Base-by-base conservation (phyloP, 305 asterid species). In the Andrographis paniculata region DNA sequence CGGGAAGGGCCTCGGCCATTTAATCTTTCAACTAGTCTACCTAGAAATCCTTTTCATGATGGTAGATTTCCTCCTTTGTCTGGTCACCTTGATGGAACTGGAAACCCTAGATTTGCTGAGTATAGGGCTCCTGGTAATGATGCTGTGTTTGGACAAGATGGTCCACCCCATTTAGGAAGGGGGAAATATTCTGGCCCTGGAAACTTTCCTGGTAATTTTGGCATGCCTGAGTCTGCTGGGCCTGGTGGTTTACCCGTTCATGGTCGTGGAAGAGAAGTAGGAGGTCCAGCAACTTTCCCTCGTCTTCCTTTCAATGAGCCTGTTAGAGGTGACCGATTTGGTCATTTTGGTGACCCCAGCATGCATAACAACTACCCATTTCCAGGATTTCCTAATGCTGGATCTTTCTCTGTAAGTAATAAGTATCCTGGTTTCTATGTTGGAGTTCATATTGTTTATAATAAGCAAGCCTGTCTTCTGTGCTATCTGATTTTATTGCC, bases 1-100 rank as follows among this genome's bases (percentile, higher is more conserved):
- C 80, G 76, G 53, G 93, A 80, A 61, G 88, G 86, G 57, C 58
- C 85, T 21, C 69, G 77, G 52, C 57, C 77, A 37, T 79, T 52
- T 48, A 68, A 66, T 58, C 63, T 48, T 42, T 75, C 78, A 54
- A 50, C 78, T 33, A 78, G 74, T 55, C 65, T 57, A 18, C 69
- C 39, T 44, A 83, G 87, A 17, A 66, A 70, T 69, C 69, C 77
- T 48, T 65, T 71, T 48, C 78, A 51, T 63, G 87, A 76, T 44
- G 69, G 70, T 58, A 71, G 85, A 62, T 68, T 63, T 48, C 89
- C 68, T 28, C 56, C 65, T 50, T 47, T 68, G 62, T 61, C 84
- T 66, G 77, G 82, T 56, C 80, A 71, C 36, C 46, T 52, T 61
- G 87, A 66, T 62, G 85, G 76, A 33, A 74, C 70, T 2, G 73